A percentile compares a stretch with the other conserved stretches of the same genome.
These are phyloP conservation scores for Jaltomata sinuosa DNA, from an alignment of 257 asterid species.

Conservation along the genomic window DNA sequence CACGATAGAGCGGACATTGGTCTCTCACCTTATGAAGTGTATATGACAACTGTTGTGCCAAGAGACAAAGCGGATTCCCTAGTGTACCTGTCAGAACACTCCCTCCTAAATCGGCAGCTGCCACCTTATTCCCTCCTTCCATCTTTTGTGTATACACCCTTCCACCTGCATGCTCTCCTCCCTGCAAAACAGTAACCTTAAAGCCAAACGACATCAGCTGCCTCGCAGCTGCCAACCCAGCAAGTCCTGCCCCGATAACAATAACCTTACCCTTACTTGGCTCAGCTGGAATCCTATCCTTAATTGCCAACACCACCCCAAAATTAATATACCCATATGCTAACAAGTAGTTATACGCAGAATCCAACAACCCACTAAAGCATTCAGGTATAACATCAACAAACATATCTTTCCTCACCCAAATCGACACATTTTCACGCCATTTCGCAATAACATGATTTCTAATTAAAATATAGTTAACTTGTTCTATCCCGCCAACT, in stretches of 20 bases:
- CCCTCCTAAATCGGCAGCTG: conserved; percentile 83
- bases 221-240: conserved; percentile 90
- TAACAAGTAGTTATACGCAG: conserved; percentile 32
- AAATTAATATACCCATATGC: conserved; percentile 64
- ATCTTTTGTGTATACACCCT: conserved; percentile 70
- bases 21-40: conserved; percentile 85
- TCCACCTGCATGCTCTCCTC: conserved; percentile 83
- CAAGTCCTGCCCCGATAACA: conserved; percentile 77
- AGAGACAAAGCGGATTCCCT: conserved; percentile 87
- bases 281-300: conserved; percentile 41
- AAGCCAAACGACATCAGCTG: conserved; percentile 86
- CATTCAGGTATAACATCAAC: conserved; percentile 53
- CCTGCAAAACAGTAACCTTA: conserved; percentile 77
- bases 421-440: conserved; percentile 69
- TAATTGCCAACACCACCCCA: conserved; percentile 73
- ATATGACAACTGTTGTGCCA: conserved; percentile 70
- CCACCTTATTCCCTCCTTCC: conserved; percentile 43
- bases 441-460: conserved; percentile 73
- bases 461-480: conserved; percentile 68
- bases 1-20: conserved; percentile 71
- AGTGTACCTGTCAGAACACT: conserved; percentile 86
- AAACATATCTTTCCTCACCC: conserved; percentile 74
- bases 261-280: conserved; percentile 43
- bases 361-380: conserved; percentile 43
- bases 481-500: conserved; percentile 91